These are phyloP conservation scores for Leishmania martiniquensis DNA, from an alignment of 208 protist species.

Conservation along the genomic window DNA sequence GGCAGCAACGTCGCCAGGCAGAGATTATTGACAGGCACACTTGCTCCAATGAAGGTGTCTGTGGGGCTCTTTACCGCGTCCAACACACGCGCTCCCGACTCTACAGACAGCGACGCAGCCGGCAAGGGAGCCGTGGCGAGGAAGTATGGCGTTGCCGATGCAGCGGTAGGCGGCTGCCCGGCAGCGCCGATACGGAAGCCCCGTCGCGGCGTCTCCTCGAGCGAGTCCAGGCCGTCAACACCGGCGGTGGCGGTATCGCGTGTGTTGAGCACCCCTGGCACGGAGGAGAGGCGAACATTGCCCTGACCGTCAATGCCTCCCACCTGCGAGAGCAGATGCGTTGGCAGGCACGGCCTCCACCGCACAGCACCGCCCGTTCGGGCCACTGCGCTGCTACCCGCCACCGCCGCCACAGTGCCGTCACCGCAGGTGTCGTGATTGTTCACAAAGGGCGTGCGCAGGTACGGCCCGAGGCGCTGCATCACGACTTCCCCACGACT, in stretches of 20 bases:
- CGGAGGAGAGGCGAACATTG: not conserved
- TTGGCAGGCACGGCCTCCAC: constrained; percentile 13
- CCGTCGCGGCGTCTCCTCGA: not conserved
- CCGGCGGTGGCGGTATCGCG: not conserved
- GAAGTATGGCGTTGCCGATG: not conserved
- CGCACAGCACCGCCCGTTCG: not conserved
- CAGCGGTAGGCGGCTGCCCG: not conserved
- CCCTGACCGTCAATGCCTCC: not conserved
- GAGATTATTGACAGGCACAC: not conserved
- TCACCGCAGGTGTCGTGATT: constrained; percentile 6
- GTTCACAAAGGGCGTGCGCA: constrained; percentile 41
- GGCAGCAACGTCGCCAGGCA: not conserved
- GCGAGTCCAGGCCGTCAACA: constrained; percentile 12
- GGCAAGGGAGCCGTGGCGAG: not conserved
- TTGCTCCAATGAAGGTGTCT: not conserved
- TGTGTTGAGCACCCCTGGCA: not conserved
- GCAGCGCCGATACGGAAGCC: constrained; percentile 19
- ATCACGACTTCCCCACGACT: constrained; percentile 48
- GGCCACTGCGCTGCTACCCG: not conserved
- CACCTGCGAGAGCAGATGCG: constrained; percentile 4
- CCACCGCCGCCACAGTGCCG: not conserved
- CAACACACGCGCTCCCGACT: not conserved
- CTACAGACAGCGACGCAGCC: not conserved
- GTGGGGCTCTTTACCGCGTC: not conserved
- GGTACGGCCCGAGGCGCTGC: constrained; percentile 60